Base-by-base conservation (phyloP, 805 yeast species). In the Metschnikowia continentalis region DNA sequence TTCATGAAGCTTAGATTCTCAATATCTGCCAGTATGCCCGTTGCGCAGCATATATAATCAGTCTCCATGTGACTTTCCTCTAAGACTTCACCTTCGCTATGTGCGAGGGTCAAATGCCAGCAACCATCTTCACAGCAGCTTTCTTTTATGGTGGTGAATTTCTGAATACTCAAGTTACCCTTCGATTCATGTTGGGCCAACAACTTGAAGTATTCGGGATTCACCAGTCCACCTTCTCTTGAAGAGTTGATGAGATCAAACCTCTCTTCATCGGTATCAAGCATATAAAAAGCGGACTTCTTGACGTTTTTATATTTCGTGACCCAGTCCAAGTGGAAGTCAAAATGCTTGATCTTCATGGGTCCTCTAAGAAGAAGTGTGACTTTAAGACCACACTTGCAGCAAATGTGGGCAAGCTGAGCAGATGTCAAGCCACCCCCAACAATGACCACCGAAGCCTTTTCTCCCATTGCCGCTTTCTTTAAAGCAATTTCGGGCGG, bases 351-450 rank as follows among this genome's bases (percentile, higher is more conserved):
- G 44, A 75, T 66, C 49, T 72, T 75, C 33, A 74, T 50, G 3
- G 64, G 60, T 0, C 76, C 72, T 38, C 79, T 58, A 11, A 72
- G 55, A 11, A 75, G 48, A 5, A 72, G 61, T 38, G 67, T 64
- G 1, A 73, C 71, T 20, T 65, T 63, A 11, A 72, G 60, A 1
- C 74, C 74, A 6, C 54, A 46, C 8, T 53, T 55, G 6, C 70
- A 58, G 3, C 72, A 70, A 15, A 68, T 68, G 54, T 74, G 72
- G 1, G 76, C 75, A 10, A 76, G 57, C 49, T 75, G 80, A 1
- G 79, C 79, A 1, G 78, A 71, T 0, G 79, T 74, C 32, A 75
- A 60, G 0, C 79, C 79, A 1, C 79, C 79, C 1, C 79, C 80
- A 6, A 75, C 75, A 20, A 75, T 70, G 10, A 68, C 70, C 8